A percentile compares a stretch with the other conserved stretches of the same genome.
These are phyloP conservation scores for Xylaria digitata DNA, from an alignment of 2,329 filamentous ascomycete genomes.

Conservation along the genomic window DNA sequence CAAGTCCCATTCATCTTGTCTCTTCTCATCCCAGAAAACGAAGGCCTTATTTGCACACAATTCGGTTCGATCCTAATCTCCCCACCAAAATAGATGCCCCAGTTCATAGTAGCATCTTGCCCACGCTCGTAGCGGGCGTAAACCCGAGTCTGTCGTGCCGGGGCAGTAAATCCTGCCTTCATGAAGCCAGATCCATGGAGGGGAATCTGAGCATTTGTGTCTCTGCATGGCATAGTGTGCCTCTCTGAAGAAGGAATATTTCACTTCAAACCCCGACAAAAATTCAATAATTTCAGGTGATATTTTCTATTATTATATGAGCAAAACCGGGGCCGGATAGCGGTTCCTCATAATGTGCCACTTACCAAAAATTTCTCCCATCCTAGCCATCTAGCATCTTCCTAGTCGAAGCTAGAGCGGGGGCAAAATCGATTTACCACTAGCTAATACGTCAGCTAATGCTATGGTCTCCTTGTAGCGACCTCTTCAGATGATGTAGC, in stretches of 20 bases:
- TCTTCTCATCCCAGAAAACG: not conserved
- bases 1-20: not conserved
- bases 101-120: not conserved
- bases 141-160: not conserved
- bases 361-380: not conserved
- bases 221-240: not conserved
- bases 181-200: not conserved
- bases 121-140: not conserved
- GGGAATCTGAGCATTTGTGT: not conserved
- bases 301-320: not conserved
- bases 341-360: no score
- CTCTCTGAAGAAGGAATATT: not conserved
- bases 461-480: not conserved
- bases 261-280: no score
- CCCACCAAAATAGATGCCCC: not conserved
- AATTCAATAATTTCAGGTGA: no score
- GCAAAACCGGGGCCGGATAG: not conserved
- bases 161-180: no score
- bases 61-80: no score
- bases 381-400: not conserved
- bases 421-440: no score
- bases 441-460: not conserved
- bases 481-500: no score
- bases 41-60: not conserved
- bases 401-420: no score